Evolutionary conservation across 305 asterid species (phyloP).

Genomic region (Caryopteris hybrid): DNA sequence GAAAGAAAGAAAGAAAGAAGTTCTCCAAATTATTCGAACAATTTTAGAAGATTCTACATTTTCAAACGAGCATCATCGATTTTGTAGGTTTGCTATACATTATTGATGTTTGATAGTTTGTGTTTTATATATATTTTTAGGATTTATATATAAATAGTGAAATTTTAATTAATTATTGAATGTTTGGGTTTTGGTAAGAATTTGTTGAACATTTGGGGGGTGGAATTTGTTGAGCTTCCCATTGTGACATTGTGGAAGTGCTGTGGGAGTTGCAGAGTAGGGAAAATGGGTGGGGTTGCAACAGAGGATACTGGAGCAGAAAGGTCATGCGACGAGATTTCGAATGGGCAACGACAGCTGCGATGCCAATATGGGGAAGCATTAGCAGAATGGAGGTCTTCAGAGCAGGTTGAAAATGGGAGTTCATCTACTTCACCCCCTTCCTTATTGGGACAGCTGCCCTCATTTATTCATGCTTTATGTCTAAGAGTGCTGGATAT

Average conservation of each 20-base stretch:
- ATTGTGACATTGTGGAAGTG: constrained; percentile 34
- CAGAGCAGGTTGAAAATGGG: constrained; percentile 78
- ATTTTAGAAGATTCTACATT: too few relatives aligned
- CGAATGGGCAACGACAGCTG: constrained; percentile 55
- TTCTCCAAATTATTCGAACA: too few relatives aligned
- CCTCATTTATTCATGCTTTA: too few relatives aligned
- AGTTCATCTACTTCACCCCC: constrained; percentile 79
- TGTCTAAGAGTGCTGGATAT: too few relatives aligned
- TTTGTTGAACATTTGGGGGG: background rate
- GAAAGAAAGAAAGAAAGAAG: too few relatives aligned
- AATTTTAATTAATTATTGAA: too few relatives aligned
- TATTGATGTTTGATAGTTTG: too few relatives aligned
- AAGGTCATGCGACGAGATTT: constrained; percentile 52
- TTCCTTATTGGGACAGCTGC: constrained; percentile 79
- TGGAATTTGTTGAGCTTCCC: constrained; percentile 1
- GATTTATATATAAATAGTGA: too few relatives aligned
- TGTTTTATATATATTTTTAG: too few relatives aligned
- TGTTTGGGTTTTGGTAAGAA: too few relatives aligned
- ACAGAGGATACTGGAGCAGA: constrained; percentile 51
- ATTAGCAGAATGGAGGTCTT: constrained; percentile 78
- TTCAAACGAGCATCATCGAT: too few relatives aligned
- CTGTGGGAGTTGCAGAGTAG: constrained; percentile 49
- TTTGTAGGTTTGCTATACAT: too few relatives aligned
- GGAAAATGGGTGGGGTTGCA: constrained; percentile 62
- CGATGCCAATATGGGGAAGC: constrained; percentile 63